These are phyloP conservation scores for Colletotrichum spinosum DNA, from an alignment of 2,329 filamentous ascomycete genomes.

Conservation along the genomic window DNA sequence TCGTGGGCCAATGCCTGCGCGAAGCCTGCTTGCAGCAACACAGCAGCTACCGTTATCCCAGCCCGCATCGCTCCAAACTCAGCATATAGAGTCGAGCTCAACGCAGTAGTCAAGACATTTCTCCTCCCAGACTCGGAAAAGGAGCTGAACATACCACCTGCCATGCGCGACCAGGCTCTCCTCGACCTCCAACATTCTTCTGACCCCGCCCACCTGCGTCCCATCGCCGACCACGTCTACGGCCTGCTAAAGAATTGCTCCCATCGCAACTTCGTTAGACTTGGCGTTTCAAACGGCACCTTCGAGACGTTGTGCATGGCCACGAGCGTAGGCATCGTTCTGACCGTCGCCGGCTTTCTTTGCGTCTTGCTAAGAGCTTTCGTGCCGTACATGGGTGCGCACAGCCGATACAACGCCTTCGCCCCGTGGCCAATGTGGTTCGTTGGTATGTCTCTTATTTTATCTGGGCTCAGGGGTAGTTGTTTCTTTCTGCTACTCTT, in stretches of 20 bases:
- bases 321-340: slow-evolving; percentile 55
- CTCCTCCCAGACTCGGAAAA: slow-evolving; percentile 55
- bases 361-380: slow-evolving; percentile 54
- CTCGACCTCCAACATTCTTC: slow-evolving; percentile 48
- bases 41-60: slow-evolving; percentile 24
- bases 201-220: slow-evolving; percentile 53
- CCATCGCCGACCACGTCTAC: slow-evolving; percentile 60
- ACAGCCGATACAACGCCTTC: slow-evolving; percentile 55
- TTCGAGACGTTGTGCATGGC: slow-evolving; percentile 61
- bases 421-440: slow-evolving; percentile 60
- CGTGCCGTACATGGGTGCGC: slow-evolving; percentile 49
- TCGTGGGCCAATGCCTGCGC: slow-evolving; percentile 38
- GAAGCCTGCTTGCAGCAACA: slow-evolving; percentile 27
- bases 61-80: slow-evolving; percentile 34
- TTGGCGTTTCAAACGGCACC: slow-evolving; percentile 65
- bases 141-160: slow-evolving; percentile 59
- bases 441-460: slow-evolving; percentile 54
- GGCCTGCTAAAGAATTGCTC: slow-evolving; percentile 60
- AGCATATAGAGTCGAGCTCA: slow-evolving; percentile 47
- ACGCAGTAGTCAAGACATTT: slow-evolving; percentile 54
- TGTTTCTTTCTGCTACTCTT: slow-evolving; percentile 62
- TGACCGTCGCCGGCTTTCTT: slow-evolving; percentile 53
- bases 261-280: slow-evolving; percentile 62
- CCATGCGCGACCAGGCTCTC: slow-evolving; percentile 54
- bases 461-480: slow-evolving; percentile 57